Evolutionary conservation across 2,329 filamentous ascomycete species (phyloP), one percentile per base, ranked within the genome.

Genomic region (Ophiostoma himal-ulmi): DNA sequence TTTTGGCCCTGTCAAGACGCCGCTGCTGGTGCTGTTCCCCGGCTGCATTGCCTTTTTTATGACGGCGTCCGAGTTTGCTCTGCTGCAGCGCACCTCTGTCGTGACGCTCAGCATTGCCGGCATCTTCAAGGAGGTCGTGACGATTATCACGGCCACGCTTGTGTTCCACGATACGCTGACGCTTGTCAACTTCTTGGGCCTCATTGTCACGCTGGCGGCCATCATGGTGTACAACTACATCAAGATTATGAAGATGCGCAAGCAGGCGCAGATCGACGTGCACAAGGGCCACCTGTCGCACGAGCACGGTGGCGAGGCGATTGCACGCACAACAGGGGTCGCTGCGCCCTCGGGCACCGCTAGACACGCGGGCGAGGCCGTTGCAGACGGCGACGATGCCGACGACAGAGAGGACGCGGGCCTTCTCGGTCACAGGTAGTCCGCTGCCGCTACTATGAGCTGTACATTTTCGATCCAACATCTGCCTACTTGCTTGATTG

Each of bases 61-160:
- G 95, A 98, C 96, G 22, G 89, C 93, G 0, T 94, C 92, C 69
- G 95, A 99, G 80, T 99, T 98, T 78, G 94, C 95, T 69, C 86
- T 99, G 73, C 86, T 99, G 74, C 91, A 97, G 82, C 92, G 95
- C 67, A 98, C 94, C 0, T 96, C 92, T 1, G 95, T 99, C 69
- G 95, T 99, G 68, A 98, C 95, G 0, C 85, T 99, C 65, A 96
- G 91, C 68, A 97, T 99, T 75, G 96, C 94, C 73, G 95, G 95
- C 72, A 98, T 99, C 73, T 98, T 99, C 84, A 99, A 99, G 79
- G 95, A 99, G 81, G 95, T 98, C 57, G 89, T 99, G 70, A 99
- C 95, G 17, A 98, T 99, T 76, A 90, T 88, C 57, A 93, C 93
- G 0, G 94, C 94, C 0, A 91, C 93, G 10, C 79, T 96, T 37